Evolutionary conservation across 495 filamentous ascomycete species (phyloP), one percentile per base, ranked within the genome.

Genomic region (Aspergillus campestris): DNA sequence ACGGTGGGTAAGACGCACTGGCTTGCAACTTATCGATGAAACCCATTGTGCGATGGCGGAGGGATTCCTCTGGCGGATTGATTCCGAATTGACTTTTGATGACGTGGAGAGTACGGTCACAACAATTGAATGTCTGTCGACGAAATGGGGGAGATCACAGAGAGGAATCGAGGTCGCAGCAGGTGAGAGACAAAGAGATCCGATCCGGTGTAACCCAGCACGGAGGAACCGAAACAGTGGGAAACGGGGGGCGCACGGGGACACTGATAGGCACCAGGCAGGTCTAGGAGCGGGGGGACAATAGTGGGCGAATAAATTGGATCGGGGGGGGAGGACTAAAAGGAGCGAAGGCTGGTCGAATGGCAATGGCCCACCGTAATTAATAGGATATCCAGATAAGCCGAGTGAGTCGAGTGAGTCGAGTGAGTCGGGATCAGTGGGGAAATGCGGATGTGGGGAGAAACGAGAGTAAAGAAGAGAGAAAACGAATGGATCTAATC

Each of bases 21-120:
- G 71, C 66, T 68, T 78, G 74, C 43, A 79, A 58, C 42, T 79
- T 79, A 45, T 77, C 73, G 40, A 79, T 64, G 59, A 78, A 60
- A 57, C 74, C 75, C 75, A 78, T 78, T 49, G 44, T 69, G 52
- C 48, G 29, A 7, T 13, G 7, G 7, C 45, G 31, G 35, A 7
- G 13, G 34, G 10, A 24, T 35, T 14, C 5, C 14, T 1, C n/a
- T 11, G 31, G 8, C 27, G 13, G 11, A 7, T 27, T 12, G 31
- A 35, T 18, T 35, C 41, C 5, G 36, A 14, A 14, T 7, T 38
- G 31, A 12, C 32, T 3, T 10, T 36, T 27, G 33, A 41, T 18
- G 24, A 27, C 15, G 38, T 41, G 15, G 8, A 30, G 18, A 24
- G 18, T 24, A 24, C 18, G 4, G 18, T 2, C 18, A 24, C 18